A percentile compares a stretch with the other conserved stretches of the same genome.
Evolutionary conservation across 2,329 filamentous ascomycete species (phyloP).

Genomic region (Trichoderma citrinoviride): DNA sequence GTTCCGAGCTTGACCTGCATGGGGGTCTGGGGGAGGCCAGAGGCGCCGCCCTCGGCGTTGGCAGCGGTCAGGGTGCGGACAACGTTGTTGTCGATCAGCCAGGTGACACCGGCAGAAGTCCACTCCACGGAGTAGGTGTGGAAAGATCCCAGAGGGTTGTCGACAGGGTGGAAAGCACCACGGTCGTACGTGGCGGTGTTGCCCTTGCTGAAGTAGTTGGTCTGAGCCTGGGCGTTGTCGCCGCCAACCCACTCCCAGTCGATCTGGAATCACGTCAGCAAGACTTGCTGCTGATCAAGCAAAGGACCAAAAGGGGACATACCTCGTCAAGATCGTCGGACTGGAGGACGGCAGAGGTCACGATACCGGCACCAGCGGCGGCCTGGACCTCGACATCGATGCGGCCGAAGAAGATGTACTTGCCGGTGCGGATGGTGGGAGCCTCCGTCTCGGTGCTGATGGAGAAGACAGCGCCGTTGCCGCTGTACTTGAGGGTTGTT

Average conservation of each 20-base stretch:
- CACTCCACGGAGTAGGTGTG: constrained; percentile 70
- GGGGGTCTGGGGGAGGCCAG: constrained; percentile 67
- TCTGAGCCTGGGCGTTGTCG: constrained; percentile 66
- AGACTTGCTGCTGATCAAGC: background rate
- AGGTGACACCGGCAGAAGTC: constrained; percentile 61
- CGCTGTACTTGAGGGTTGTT: constrained; percentile 49
- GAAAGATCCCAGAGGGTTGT: constrained; percentile 46
- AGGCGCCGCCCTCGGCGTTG: constrained; percentile 54
- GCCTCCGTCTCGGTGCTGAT: constrained; percentile 66
- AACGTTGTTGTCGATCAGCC: constrained; percentile 60
- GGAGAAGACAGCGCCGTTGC: constrained; percentile 55
- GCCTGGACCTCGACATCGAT: constrained; percentile 77
- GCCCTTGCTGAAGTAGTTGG: constrained; percentile 81
- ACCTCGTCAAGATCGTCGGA: constrained; percentile 75
- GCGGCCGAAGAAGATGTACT: constrained; percentile 96
- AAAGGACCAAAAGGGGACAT: background rate
- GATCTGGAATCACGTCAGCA: constrained; percentile 52
- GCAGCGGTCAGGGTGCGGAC: constrained; percentile 61
- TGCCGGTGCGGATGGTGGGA: constrained; percentile 71
- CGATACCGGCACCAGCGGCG: constrained; percentile 77
- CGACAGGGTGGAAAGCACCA: constrained; percentile 59
- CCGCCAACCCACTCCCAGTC: constrained; percentile 94
- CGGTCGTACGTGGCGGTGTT: constrained; percentile 69
- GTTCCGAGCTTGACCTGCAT: constrained; percentile 69
- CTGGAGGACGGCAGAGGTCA: constrained; percentile 86